Evolutionary conservation across 306 rosid species (phyloP), one percentile per base, ranked within the genome.

Genomic region (Benincasa hispida): DNA sequence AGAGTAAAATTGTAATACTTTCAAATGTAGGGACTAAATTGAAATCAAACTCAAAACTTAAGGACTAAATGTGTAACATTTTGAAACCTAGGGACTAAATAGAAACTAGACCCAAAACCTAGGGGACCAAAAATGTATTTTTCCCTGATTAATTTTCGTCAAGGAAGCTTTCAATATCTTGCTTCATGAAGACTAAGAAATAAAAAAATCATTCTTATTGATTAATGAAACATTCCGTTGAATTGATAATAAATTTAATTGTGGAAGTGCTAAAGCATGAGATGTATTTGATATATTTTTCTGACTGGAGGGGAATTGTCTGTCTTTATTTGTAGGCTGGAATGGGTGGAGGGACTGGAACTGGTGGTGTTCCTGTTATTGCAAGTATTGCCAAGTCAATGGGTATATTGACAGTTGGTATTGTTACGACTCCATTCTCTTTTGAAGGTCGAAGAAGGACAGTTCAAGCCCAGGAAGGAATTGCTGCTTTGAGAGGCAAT

Each of bases 331-430:
- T 81, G 80, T 82, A 94, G 99, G 90, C 99, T 76, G 99, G 99
- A 86, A 94, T 94, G 99, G 99, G 99, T 63, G 99, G 99, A 83
- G 99, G 99, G 81, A 94, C 99, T 41, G 99, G 99, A 76, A 94
- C 99, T 59, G 99, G 99, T 47, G 99, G 92, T 72, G 99, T 97
- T 80, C 99, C 99, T 65, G 82, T 94, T 75, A 92, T 92, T 82
- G 99, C 99, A 42, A 96, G 97, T 70, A 82, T 88, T 78, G 97
- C 99, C 75, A 94, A 94, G 89, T 87, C 99, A 41, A 86, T 94
- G 97, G 99, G 99, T 65, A 91, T 94, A 84, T 76, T 94, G 84
- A 94, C 99, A 28, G 99, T 94, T 81, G 99, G 99, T 55, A 89
- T 94, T 69, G 99, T 94, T 82, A 94, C 99, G 11, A 94, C 99